Evolutionary conservation across 352 stramenopile genomes (phyloP).

Genomic region (Phytophthora cajani): DNA sequence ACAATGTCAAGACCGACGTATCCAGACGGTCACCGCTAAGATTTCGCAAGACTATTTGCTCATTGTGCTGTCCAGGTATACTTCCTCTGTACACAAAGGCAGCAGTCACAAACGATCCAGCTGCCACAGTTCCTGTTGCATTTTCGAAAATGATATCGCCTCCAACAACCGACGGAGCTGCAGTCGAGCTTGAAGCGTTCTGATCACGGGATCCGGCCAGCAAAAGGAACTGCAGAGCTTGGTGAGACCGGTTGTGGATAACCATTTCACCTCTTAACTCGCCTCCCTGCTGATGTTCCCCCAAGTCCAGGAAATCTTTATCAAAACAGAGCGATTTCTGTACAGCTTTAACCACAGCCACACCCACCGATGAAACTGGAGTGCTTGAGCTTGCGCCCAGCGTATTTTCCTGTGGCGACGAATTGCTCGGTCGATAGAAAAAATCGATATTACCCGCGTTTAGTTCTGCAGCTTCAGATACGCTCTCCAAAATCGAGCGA

Average conservation of each 20-base stretch:
- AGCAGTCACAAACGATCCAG: constrained; percentile 52
- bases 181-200: constrained; percentile 19
- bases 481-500: constrained; percentile 62
- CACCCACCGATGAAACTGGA: constrained; percentile 48
- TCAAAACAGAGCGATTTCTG: constrained; percentile 78
- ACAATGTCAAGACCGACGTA: constrained; percentile 70
- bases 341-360: constrained; percentile 72
- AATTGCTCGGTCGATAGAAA: constrained; percentile 34
- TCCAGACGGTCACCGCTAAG: constrained; percentile 82
- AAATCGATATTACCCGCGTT: constrained; percentile 71
- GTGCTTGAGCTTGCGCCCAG: constrained; percentile 16
- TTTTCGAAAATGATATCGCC: constrained; percentile 81
- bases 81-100: constrained; percentile 76
- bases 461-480: constrained; percentile 65
- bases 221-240: constrained; percentile 78
- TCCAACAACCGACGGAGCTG: constrained; percentile 32
- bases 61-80: constrained; percentile 72
- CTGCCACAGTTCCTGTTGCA: constrained; percentile 72
- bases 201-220: constrained; percentile 60
- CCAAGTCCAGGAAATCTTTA: constrained; percentile 72
- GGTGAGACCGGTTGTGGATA: constrained; percentile 71
- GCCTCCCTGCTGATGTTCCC: constrained; percentile 75
- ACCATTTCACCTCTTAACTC: constrained; percentile 68
- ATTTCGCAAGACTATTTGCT: constrained; percentile 86
- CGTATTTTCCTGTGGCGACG: constrained; percentile 17